These are phyloP conservation scores for Blastobotrys raffinosifermentans DNA, from an alignment of 1,139 yeast genomes.

Conservation along the genomic window DNA sequence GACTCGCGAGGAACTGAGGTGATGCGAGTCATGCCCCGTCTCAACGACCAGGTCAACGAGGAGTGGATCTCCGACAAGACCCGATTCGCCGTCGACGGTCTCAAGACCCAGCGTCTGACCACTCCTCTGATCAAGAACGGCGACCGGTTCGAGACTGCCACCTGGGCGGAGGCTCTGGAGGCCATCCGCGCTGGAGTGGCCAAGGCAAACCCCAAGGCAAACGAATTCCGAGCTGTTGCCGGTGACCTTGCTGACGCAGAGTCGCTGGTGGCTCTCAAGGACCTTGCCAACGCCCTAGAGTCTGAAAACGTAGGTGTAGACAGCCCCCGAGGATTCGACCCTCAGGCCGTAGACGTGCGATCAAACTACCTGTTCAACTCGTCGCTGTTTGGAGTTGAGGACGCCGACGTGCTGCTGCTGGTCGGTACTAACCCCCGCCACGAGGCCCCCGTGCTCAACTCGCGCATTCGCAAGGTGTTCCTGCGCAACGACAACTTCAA, in stretches of 20 bases:
- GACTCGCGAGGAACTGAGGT: slow-evolving; percentile 87
- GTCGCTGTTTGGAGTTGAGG: slow-evolving; percentile 72
- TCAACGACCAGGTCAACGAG: slow-evolving; percentile 82
- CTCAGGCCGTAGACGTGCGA: slow-evolving; percentile 70
- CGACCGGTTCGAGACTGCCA: slow-evolving; percentile 63
- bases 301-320: slow-evolving; percentile 81
- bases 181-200: slow-evolving; percentile 61
- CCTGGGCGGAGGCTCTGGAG: slow-evolving; percentile 84
- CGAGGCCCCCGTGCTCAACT: slow-evolving; percentile 84
- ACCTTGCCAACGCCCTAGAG: slow-evolving; percentile 67
- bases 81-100: slow-evolving; percentile 80
- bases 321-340: slow-evolving; percentile 47
- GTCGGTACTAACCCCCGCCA: slow-evolving; percentile 86
- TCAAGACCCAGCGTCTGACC: slow-evolving; percentile 80
- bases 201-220: slow-evolving; percentile 53
- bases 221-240: slow-evolving; percentile 74
- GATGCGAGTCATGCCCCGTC: slow-evolving; percentile 80
- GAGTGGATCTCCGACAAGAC: slow-evolving; percentile 92
- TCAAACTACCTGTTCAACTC: slow-evolving; percentile 79
- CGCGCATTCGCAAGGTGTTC: slow-evolving; percentile 83
- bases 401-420: slow-evolving; percentile 71
- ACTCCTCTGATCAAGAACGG: slow-evolving; percentile 73
- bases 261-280: slow-evolving; percentile 75
- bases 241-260: slow-evolving; percentile 85
- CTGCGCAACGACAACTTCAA: slow-evolving; percentile 58